Percentiles rank a stretch among this genome's conserved stretches.
Evolutionary conservation across 495 filamentous ascomycete genomes (phyloP).

Genomic region (Penicillium flavigenum): DNA sequence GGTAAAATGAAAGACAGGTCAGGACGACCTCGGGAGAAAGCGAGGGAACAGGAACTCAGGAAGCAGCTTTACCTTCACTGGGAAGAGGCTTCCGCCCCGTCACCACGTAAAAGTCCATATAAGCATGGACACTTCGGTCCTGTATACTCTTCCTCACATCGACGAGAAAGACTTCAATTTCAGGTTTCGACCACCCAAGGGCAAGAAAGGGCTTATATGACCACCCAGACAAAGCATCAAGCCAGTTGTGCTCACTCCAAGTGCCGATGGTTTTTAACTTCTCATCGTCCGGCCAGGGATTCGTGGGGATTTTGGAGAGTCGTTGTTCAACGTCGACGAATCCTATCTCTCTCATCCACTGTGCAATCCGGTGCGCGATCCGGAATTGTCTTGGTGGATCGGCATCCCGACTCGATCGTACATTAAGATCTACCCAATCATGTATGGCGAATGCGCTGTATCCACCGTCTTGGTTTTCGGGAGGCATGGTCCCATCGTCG

Average conservation of each 20-base stretch:
- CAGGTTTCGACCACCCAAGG: constrained; percentile 48
- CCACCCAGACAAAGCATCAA: constrained; percentile 46
- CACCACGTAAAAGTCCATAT: constrained; percentile 54
- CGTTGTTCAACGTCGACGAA: constrained; percentile 62
- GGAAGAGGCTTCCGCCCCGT: constrained; percentile 52
- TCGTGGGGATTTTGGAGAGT: constrained; percentile 56
- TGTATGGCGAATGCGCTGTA: constrained; percentile 45
- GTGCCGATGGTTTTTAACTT: constrained; percentile 49
- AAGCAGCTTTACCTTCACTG: constrained; percentile 17
- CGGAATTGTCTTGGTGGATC: constrained; percentile 52
- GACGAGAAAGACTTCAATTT: constrained; percentile 59
- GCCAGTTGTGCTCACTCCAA: constrained; percentile 43
- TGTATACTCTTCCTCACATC: constrained; percentile 56
- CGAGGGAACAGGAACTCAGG: constrained; percentile 10
- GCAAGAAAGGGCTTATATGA: constrained; percentile 46
- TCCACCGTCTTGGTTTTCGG: constrained; percentile 38
- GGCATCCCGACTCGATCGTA: constrained; percentile 45
- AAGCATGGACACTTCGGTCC: constrained; percentile 55
- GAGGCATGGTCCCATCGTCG: constrained; percentile 61
- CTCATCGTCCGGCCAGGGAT: constrained; percentile 59
- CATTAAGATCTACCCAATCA: constrained; percentile 53
- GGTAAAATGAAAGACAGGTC: constrained; percentile 12
- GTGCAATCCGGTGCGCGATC: constrained; percentile 51
- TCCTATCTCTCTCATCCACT: constrained; percentile 58
- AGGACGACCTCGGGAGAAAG: constrained; percentile 10